These are phyloP conservation scores for Candida smagusa DNA, from an alignment of 1,139 yeast species.

Conservation along the genomic window DNA sequence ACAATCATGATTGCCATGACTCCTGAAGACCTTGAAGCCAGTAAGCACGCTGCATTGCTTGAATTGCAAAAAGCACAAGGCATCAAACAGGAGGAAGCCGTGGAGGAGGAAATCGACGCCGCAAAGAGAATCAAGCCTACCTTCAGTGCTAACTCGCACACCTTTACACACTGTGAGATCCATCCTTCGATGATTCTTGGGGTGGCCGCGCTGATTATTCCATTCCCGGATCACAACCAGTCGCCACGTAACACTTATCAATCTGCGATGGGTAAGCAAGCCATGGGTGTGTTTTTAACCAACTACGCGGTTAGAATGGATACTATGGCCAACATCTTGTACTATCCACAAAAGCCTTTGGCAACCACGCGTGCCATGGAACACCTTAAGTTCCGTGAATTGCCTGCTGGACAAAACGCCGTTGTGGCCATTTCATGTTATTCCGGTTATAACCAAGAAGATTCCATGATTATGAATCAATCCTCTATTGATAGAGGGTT, in stretches of 20 bases:
- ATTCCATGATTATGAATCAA: conserved; percentile 99
- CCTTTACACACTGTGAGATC: conserved; percentile 98
- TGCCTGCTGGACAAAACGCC: conserved; percentile 99
- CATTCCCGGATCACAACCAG: conserved; percentile 99
- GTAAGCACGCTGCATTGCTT: conserved; percentile 44
- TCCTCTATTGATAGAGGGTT: conserved; percentile 95
- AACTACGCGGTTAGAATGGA: conserved; percentile 98
- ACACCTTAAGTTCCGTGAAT: conserved; percentile 90
- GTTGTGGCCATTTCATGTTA: conserved; percentile 97
- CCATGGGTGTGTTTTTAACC: conserved; percentile 99
- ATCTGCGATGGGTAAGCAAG: conserved; percentile 99
- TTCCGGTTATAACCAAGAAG: conserved; percentile 99
- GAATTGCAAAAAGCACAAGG: conserved; percentile 41
- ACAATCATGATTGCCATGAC: conserved; percentile 98
- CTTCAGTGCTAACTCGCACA: conserved; percentile 62
- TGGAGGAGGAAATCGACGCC: conserved; percentile 60
- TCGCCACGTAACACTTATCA: conserved; percentile 99
- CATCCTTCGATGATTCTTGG: conserved; percentile 99
- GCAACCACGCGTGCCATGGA: conserved; percentile 99
- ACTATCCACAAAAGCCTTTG: conserved; percentile 98
- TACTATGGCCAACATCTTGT: conserved; percentile 96
- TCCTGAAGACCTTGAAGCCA: conserved; percentile 87
- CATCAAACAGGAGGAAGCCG: conserved; percentile 16
- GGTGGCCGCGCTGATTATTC: conserved; percentile 97
- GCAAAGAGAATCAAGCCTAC: conserved; percentile 85